phyloP scores from a whole-genome alignment of 768 basidiomycete genomes.

The Tulasnella sp. region DNA sequence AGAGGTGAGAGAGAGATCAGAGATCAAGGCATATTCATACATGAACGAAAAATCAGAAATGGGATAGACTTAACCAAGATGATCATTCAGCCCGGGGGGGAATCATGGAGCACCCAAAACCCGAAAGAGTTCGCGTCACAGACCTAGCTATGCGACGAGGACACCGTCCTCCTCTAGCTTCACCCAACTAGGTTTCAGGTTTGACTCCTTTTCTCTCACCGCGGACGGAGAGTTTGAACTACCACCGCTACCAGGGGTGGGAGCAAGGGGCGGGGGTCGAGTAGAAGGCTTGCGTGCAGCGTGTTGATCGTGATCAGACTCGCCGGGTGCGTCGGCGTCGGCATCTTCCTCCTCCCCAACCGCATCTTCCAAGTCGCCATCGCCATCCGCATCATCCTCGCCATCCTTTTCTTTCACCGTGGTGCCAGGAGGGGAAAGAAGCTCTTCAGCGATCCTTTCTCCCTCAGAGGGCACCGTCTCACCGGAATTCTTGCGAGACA shows the following conservation, averaged over 20 bases:
- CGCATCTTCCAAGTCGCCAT: conserved; percentile 6
- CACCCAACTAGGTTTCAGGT: not conserved
- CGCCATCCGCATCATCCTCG: conserved; percentile 15
- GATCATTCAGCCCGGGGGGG: not conserved
- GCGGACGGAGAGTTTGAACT: not conserved
- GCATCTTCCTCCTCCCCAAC: conserved; percentile 14
- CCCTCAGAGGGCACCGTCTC: not conserved
- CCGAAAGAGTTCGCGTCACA: no score
- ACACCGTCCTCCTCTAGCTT: conserved; percentile 6
- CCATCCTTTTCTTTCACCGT: conserved; percentile 11
- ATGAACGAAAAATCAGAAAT: conserved; percentile 2
- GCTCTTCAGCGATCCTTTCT: conserved; percentile 7
- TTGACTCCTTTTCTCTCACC: not conserved
- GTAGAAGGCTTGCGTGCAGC: not conserved
- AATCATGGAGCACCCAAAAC: not conserved
- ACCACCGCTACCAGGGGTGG: no score
- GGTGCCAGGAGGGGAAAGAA: conserved; percentile 4
- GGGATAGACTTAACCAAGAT: not conserved
- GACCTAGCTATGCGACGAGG: no score
- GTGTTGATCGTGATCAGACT: not conserved
- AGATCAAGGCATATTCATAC: conserved; percentile 3
- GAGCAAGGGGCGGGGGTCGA: not conserved
- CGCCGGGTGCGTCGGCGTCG: not conserved
- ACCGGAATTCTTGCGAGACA: not conserved
- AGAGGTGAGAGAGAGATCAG: not conserved